Percentiles rank a stretch among this genome's conserved stretches.
Evolutionary conservation across 1,284 basidiomycete species (phyloP).

Genomic region (Chondrostereum purpureum): DNA sequence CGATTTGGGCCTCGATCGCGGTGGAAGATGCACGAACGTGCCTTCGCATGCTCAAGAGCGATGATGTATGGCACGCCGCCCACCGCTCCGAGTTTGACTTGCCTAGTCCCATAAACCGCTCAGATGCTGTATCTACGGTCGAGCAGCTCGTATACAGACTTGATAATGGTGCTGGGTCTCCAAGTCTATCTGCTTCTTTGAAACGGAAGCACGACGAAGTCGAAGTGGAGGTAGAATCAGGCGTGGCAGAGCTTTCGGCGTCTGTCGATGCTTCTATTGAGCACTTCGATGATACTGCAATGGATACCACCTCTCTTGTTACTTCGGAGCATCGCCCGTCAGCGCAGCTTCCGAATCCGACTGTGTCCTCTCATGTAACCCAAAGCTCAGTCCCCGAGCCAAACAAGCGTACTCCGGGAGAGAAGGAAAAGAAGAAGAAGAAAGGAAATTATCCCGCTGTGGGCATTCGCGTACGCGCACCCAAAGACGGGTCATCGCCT

Average conservation of each 20-base stretch:
- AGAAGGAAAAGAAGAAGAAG: conserved; percentile 10
- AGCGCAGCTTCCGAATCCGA: background rate
- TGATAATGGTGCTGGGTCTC: conserved; percentile 21
- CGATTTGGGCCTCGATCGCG: conserved; percentile 39
- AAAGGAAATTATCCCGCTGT: conserved; percentile 8
- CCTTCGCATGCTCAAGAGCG: conserved; percentile 38
- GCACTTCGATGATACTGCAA: background rate
- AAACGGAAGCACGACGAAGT: conserved; percentile 52
- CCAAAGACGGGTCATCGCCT: conserved; percentile 6
- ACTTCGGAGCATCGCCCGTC: background rate
- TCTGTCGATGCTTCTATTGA: background rate
- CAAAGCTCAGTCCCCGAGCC: background rate
- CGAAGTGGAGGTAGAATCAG: conserved; percentile 31
- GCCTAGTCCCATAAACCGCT: conserved; percentile 19
- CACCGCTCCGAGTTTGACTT: conserved; percentile 7
- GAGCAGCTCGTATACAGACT: conserved; percentile 44
- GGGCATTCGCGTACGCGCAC: conserved; percentile 7
- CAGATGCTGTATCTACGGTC: conserved; percentile 38
- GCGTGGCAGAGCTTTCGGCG: too few relatives aligned
- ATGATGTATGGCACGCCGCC: conserved; percentile 6
- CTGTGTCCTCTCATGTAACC: background rate
- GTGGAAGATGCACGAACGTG: conserved; percentile 44
- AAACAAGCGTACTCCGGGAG: background rate
- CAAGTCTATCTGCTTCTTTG: conserved; percentile 22
- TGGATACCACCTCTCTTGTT: background rate